These are phyloP conservation scores for Corniculantispora saksenae DNA, from an alignment of 2,329 filamentous ascomycete species.

Conservation along the genomic window DNA sequence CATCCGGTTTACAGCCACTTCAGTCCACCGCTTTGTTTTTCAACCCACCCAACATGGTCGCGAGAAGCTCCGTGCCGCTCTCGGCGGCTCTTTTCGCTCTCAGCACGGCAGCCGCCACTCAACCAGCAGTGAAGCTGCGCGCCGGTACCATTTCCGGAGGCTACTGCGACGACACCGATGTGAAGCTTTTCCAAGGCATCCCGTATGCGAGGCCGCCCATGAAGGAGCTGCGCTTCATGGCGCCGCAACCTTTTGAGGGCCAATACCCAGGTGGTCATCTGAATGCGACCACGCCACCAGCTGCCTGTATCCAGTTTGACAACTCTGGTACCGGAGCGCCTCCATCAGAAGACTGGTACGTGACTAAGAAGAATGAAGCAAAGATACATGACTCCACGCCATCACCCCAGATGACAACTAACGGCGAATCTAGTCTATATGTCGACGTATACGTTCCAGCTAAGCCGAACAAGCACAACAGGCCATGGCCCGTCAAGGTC, in stretches of 20 bases:
- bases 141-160: background rate
- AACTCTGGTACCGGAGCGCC: constrained; percentile 1
- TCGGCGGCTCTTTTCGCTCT: background rate
- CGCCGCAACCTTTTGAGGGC: constrained; percentile 6
- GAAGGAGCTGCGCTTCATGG: background rate
- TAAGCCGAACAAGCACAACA: background rate
- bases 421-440: constrained; percentile 19
- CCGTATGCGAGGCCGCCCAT: background rate
- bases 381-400: background rate
- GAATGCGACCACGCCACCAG: constrained; percentile 20
- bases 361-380: background rate
- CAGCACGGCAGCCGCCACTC: no score
- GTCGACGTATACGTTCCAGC: constrained; percentile 23
- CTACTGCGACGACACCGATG: background rate
- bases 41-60: background rate
- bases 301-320: constrained; percentile 21
- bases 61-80: background rate
- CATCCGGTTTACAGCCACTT: no score
- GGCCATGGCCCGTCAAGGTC: constrained; percentile 3
- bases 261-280: constrained; percentile 8
- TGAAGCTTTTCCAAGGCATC: constrained; percentile 18
- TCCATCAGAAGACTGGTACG: constrained; percentile 24
- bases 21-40: background rate
- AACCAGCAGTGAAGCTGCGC: background rate
- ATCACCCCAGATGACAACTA: background rate